Base-by-base conservation (phyloP, 345 rosid genomes). In the Dipteronia sinensis region DNA sequence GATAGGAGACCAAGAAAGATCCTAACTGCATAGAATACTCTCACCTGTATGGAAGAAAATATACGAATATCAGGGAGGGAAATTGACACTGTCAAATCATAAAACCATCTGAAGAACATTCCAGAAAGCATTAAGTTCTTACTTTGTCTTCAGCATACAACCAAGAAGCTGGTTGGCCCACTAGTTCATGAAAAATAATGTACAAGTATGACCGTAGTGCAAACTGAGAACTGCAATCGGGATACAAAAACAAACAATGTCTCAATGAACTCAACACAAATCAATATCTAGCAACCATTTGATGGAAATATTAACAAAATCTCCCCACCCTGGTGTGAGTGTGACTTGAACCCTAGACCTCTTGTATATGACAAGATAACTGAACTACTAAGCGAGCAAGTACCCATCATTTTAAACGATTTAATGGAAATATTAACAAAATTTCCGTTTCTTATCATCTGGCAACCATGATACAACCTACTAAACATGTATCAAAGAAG, bases 141-240 rank as follows among this genome's bases (percentile, higher is more conserved):
- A 94, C 99, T 75, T 96, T 96, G 7, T 94, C 98, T 19, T 94
- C 97, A 69, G 82, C 87, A 83, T 86, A 91, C 87, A 89, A 78
- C 97, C 93, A 89, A 17, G 90, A 80, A 83, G 99, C 97, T 12
- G 99, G 99, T 65, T 84, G 77, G 8, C 94, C 98, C 68, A 90
- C 94, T 77, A 96, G 56, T 80, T 92, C 90, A 47, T 96, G 99
- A 83, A 96, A 87, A 76, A 87, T 67, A 73, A 96, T 80, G 83
- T 96, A 96, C 40, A 96, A 82, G 79, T 94, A 96, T 1, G 98
- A 96, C 69, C 99, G 88, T 20, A 94, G 97, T 23, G 99, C 99
- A 81, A 90, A 96, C 84, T 89, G 85, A 61, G 99, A 90, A 83
- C 98, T 96, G 97, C 84, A 83, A 78, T 25, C 74, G 17, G 71